phyloP scores from a whole-genome alignment of 441 rosid species.

The Erodium chrysanthum region DNA sequence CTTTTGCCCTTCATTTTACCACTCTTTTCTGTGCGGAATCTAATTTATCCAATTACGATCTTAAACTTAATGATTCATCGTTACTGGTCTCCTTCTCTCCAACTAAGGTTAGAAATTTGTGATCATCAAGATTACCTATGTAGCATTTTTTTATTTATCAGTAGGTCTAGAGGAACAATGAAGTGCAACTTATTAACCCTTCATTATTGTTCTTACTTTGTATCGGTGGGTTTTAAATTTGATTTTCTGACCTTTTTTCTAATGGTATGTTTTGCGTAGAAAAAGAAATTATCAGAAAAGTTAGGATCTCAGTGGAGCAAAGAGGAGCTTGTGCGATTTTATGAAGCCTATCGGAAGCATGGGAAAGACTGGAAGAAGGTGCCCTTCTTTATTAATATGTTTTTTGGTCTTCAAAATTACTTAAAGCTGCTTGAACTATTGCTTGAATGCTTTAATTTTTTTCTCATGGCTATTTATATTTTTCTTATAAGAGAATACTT shows the following conservation, averaged over 20 bases:
- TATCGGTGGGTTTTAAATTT: neutral
- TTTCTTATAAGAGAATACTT: neutral
- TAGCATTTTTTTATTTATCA: neutral
- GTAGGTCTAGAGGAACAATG: neutral
- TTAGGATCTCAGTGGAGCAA: slow-evolving; percentile 83
- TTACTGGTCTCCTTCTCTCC: neutral
- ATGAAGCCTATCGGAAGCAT: slow-evolving; percentile 62
- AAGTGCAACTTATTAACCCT: neutral
- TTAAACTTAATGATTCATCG: neutral
- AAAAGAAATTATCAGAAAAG: slow-evolving; percentile 59
- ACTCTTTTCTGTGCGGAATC: neutral
- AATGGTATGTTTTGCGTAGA: slow-evolving; percentile 25
- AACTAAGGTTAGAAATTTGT: neutral
- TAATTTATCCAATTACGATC: neutral
- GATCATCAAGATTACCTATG: neutral
- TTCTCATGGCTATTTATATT: neutral
- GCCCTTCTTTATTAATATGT: slow-evolving; percentile 4
- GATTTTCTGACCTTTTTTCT: slow-evolving; percentile 1
- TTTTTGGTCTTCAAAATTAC: neutral
- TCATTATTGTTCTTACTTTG: neutral
- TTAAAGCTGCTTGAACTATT: neutral
- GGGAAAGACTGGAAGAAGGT: slow-evolving; percentile 86
- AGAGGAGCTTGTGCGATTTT: slow-evolving; percentile 69
- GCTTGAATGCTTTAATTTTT: neutral
- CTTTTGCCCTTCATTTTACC: neutral